Evolutionary conservation across 208 protist species (phyloP), one percentile per base, ranked within the genome.

Genomic region (Herpetomonas tarakana): DNA sequence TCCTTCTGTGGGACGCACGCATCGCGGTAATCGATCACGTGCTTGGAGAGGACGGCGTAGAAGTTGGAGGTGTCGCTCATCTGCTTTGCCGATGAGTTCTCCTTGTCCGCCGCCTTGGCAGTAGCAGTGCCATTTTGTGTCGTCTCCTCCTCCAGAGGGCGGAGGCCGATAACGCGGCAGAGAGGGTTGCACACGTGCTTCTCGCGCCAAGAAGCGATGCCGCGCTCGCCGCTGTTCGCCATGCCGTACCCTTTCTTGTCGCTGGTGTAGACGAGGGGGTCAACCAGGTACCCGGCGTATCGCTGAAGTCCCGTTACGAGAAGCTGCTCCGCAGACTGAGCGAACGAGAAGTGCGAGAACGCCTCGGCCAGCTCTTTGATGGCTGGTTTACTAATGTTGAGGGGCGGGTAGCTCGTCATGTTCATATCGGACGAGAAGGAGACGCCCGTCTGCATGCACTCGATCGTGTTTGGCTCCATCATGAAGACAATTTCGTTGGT

Each of bases 271-370:
- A 80, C 62, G 24, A 72, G 68, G 12, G 76, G 76, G 39, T 76
- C 68, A 14, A 62, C 76, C 26, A 77, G 74, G 30, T 76, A 49
- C 6, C 67, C 76, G 26, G 58, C 57, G 41, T 61, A 50, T 26
- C 72, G 69, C 50, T 83, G 72, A 21, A 83, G 55, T 29, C 71
- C 45, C 65, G 58, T 70, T 7, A 79, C 62, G 0, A 83, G 41
- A 21, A 76, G 45, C 28, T 66, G 52, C 19, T 68, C 59, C 22
- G 55, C 59, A 0, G 72, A 68, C 39, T 66, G 52, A 44, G 56
- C 44, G 26, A 71, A 39, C n/a, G 76, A 77, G 55, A 83, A 83
- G 59, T 83, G 76, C 31, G 76, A 79, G 62, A 83, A 83, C 26
- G 76, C 76, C 57, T 90, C 76, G 27, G 84, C 76, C 28, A 82